Evolutionary conservation across 2,329 filamentous ascomycete species (phyloP), one percentile per base, ranked within the genome.

Genomic region (Clarireedia monteithiana): DNA sequence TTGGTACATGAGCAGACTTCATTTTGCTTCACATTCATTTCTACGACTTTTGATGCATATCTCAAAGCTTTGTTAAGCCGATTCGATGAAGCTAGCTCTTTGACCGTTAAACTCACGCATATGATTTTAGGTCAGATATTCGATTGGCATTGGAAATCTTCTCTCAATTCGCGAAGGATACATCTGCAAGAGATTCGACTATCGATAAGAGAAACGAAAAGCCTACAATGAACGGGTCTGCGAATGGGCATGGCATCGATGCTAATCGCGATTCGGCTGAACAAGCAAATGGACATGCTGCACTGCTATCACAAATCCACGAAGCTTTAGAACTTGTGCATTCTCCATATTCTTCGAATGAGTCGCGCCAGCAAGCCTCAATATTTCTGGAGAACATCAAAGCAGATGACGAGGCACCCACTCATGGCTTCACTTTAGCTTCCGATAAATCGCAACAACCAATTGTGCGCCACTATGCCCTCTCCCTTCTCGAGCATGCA

Each of bases 271-370:
- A 40, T 46, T 27, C 58, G 30, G 55, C 30, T 42, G 63, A 67
- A 60, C 66, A 68, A 55, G 67, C 65, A 57, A 71, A 72, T 63
- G 70, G 71, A 61, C 71, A 68, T 62, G 68, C 71, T 59, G 73
- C 73, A 36, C 69, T 80, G 52, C 77, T 90, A 51, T 74, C 81
- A 50, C 83, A 81, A 68, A 94, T 97, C 62, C 83, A 90, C 67
- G 82, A 88, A 67, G 94, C 94, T 42, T 83, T 99, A 63, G 83
- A 94, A 65, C 82, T 95, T 64, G 89, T 96, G 59, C 92, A 97
- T 75, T 86, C 83, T 68, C 83, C 91, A 10, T 80, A 83, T 59
- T 92, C 91, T 42, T 79, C 84, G 62, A 96, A 96, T 71, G 81
- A 88, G 61, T 78, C 86, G 53, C 89, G 94, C 61, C 82, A 88